Conservation (phyloP, 148 eudicot species). For the Silene latifolia region DNA sequence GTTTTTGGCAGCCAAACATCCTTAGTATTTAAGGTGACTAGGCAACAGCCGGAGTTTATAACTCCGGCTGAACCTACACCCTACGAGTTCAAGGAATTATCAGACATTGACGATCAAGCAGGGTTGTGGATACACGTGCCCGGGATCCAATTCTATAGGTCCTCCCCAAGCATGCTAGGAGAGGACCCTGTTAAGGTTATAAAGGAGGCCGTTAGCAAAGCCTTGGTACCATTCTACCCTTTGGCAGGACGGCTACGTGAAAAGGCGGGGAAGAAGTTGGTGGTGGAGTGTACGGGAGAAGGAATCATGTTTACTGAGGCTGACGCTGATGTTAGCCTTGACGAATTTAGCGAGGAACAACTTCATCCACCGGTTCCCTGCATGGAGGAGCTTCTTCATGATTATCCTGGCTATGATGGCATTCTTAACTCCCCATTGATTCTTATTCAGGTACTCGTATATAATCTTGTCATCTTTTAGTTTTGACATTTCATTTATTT, state of each 20-base stretch:
- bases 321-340: conserved; percentile 25
- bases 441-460: conserved; percentile 31
- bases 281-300: conserved; percentile 33
- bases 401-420: conserved; percentile 20
- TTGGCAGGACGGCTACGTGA: conserved; percentile 39
- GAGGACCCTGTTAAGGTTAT: conserved; percentile 35
- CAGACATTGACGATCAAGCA: conserved; percentile 41
- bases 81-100: conserved; percentile 28
- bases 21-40: conserved; percentile 31
- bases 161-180: background rate
- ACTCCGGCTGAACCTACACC: conserved; percentile 34
- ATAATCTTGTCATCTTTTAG: background rate
- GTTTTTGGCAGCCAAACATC: background rate
- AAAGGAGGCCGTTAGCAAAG: conserved; percentile 35
- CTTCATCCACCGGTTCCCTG: conserved; percentile 28
- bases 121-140: conserved; percentile 36
- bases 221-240: conserved; percentile 37
- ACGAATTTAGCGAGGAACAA: conserved; percentile 18
- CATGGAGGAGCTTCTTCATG: conserved; percentile 22
- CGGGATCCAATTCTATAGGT: conserved; percentile 33
- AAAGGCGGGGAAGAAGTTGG: conserved; percentile 24
- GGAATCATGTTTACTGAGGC: conserved; percentile 29
- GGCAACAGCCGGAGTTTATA: conserved; percentile 31
- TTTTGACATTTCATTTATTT: too few relatives aligned
- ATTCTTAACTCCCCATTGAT: conserved; percentile 18